Conservation (phyloP, 176 grass and related monocot species). For the Hordeum marinum region DNA sequence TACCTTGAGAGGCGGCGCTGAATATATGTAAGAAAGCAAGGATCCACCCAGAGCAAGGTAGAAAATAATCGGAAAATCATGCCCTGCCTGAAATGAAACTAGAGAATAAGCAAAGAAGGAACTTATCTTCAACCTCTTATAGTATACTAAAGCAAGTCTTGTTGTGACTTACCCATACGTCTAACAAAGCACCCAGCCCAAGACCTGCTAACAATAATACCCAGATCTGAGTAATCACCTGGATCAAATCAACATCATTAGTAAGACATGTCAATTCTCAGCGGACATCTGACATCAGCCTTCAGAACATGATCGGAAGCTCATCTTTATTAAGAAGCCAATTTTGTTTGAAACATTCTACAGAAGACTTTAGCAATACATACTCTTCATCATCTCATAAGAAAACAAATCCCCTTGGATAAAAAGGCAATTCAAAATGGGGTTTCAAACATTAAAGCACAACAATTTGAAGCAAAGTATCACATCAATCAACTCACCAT, state of each 20-base stretch:
- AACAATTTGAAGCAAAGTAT: not conserved
- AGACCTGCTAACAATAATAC: slow-evolving; percentile 78
- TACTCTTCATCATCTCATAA: not conserved
- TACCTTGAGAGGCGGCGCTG: slow-evolving; percentile 96
- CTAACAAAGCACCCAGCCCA: slow-evolving; percentile 83
- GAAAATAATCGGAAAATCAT: slow-evolving; percentile 84
- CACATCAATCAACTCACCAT: not conserved
- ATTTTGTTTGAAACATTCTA: not conserved
- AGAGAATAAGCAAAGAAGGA: slow-evolving; percentile 26
- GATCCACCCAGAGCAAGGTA: slow-evolving; percentile 97
- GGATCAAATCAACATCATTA: slow-evolving; percentile 23
- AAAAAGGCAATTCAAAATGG: not conserved
- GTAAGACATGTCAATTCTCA: slow-evolving; percentile 9
- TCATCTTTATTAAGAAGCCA: not conserved
- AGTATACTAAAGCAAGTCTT: not conserved
- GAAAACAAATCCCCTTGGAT: not conserved
- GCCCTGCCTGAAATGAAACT: slow-evolving; percentile 72
- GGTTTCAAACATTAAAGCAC: not conserved
- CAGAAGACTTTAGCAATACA: not conserved
- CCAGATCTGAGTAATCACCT: slow-evolving; percentile 99
- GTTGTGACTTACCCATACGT: slow-evolving; percentile 79
- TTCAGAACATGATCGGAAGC: not conserved
- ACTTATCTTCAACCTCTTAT: not conserved
- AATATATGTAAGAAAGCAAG: slow-evolving; percentile 98
- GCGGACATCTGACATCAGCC: slow-evolving; percentile 4